Evolutionary conservation across 106 monocot species (phyloP), one percentile per base, ranked within the genome.

Genomic region (Cymbidium sinense): DNA sequence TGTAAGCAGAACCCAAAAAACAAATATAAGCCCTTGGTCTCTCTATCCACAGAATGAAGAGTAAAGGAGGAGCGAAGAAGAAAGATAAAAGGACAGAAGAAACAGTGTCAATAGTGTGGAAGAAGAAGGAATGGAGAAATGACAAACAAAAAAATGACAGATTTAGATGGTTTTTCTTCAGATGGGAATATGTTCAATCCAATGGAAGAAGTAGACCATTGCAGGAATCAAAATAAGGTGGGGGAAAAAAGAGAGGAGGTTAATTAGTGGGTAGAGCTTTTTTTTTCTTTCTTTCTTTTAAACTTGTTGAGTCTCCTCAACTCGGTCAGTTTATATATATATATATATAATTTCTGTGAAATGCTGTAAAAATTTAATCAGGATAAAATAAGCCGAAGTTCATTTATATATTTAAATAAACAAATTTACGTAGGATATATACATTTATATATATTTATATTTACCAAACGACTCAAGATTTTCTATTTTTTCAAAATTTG

Each of bases 171-270:
- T 30, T n/a, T 75, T 75, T 34, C 8, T 75, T 74, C 43, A 47
- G 74, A 50, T 28, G 74, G 74, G 47, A 25, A 47, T 74, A 18
- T 50, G 44, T 44, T 11, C 23, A 75, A 47, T 75, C 74, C 74
- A 75, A 75, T 44, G n/a, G 50, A 76, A 81, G 79, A 71, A 76
- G 79, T 30, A 75, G 44, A 75, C 47, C 74, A 75, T 15, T 75
- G 19, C 27, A 21, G 74, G 47, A 75, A 75, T 75, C 74, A 75
- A 44, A 44, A 50, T 44, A 73, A 37, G 18, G 44, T n/a, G 7
- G 74, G 5, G 74, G 74, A 28, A 47, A n/a, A 47, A 75, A n/a
- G 19, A 75, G 74, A 75, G 74, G 13, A 21, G 67, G 58, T 58
- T 20, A 58, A 58, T 58, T 7, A 33, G 67, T 67, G 67, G 67